Conservation (phyloP, 371 early-diverging fungal genomes). For the Thermomucor indicae-seudaticae region DNA sequence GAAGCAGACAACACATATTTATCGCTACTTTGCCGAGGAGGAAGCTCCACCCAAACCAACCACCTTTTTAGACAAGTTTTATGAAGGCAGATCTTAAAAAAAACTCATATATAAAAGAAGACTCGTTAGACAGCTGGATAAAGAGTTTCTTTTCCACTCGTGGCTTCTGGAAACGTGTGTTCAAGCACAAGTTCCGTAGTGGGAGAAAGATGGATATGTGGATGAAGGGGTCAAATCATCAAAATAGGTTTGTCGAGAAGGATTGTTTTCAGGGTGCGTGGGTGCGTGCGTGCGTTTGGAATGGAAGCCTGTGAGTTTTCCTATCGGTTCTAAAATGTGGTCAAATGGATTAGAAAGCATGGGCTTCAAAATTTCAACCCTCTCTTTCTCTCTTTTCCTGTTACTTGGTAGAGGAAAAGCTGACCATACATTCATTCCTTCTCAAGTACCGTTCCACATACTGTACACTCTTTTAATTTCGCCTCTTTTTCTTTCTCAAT, state of each 20-base stretch:
- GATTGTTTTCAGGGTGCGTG: too few species aligned
- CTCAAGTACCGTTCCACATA: background rate
- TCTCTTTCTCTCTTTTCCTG: background rate
- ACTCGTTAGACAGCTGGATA: too few species aligned
- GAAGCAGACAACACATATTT: constrained; percentile 91
- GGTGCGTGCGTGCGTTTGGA: too few species aligned
- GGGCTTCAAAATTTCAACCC: too few species aligned
- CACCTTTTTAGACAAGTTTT: constrained; percentile 83
- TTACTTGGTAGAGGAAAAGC: background rate
- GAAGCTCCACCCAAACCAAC: constrained; percentile 70
- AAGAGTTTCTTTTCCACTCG: background rate
- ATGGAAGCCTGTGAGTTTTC: too few species aligned
- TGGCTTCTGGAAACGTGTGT: background rate
- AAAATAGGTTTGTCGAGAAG: too few species aligned
- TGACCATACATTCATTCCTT: background rate
- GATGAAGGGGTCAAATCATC: too few species aligned
- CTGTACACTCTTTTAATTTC: background rate
- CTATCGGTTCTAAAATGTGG: too few species aligned
- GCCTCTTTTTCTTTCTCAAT: background rate
- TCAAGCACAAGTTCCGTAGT: background rate
- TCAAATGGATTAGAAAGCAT: too few species aligned
- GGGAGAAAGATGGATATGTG: too few species aligned
- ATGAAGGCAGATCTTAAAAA: constrained; percentile 63
- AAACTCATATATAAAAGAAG: background rate
- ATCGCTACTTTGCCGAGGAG: constrained; percentile 85